Evolutionary conservation across 1,284 basidiomycete species (phyloP).

Genomic region (Wolfiporia cocos): DNA sequence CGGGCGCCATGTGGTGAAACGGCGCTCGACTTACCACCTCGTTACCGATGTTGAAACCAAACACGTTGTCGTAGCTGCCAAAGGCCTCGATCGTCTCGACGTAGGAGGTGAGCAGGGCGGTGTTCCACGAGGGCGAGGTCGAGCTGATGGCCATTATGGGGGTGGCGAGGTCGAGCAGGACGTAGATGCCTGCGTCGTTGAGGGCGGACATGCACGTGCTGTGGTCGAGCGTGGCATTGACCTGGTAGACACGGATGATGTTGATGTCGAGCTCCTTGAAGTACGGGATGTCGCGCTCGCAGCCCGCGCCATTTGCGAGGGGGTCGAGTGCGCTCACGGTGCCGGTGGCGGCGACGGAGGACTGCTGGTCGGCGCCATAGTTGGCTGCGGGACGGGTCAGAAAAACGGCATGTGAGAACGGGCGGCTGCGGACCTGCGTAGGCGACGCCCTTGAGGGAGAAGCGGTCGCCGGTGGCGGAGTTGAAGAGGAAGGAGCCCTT

Average conservation of each 20-base stretch:
- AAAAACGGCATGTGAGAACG: not conserved
- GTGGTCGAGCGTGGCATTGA: slow-evolving; percentile 8
- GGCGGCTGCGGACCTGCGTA: slow-evolving; percentile 2
- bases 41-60: slow-evolving; percentile 8
- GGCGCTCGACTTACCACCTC: slow-evolving; percentile 9
- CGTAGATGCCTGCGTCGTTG: slow-evolving; percentile 6
- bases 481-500: slow-evolving; percentile 8
- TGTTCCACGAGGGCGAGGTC: slow-evolving; percentile 4
- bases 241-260: slow-evolving; percentile 8
- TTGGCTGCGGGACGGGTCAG: slow-evolving; percentile 1
- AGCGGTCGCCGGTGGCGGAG: slow-evolving; percentile 5
- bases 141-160: slow-evolving; percentile 2
- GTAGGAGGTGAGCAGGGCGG: slow-evolving; percentile 5
- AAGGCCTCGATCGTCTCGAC: slow-evolving; percentile 5
- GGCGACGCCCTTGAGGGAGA: slow-evolving; percentile 8
- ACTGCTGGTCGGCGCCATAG: slow-evolving; percentile 4
- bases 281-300: slow-evolving; percentile 7
- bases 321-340: slow-evolving; percentile 6
- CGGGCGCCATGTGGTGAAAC: not conserved
- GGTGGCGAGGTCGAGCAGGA: slow-evolving; percentile 7
- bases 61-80: slow-evolving; percentile 4
- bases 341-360: slow-evolving; percentile 2
- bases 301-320: slow-evolving; percentile 6
- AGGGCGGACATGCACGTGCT: slow-evolving; percentile 7
- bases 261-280: slow-evolving; percentile 8